phyloP scores from a whole-genome alignment of 208 protist species.

The Zelonia costaricensis region DNA sequence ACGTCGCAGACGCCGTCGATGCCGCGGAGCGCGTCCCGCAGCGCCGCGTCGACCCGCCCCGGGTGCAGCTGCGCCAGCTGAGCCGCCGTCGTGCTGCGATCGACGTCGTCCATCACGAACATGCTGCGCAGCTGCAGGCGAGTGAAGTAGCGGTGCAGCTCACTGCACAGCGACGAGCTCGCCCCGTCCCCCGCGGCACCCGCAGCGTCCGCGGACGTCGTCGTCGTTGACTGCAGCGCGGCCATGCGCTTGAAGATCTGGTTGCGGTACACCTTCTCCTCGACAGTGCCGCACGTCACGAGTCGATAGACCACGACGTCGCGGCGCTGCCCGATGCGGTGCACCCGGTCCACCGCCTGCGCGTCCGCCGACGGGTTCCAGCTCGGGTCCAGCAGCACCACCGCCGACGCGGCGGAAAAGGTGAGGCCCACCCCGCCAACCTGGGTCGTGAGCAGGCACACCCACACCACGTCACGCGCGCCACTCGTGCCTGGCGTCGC shows the following conservation, averaged over 20 bases:
- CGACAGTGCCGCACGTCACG: constrained; percentile 95
- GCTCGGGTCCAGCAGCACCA: constrained; percentile 97
- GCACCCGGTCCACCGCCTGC: constrained; percentile 97
- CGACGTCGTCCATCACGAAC: constrained; percentile 60
- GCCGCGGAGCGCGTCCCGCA: constrained; percentile 13
- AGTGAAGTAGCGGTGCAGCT: constrained; percentile 85
- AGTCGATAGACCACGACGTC: constrained; percentile 96
- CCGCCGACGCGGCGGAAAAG: constrained; percentile 93
- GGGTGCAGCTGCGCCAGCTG: constrained; percentile 72
- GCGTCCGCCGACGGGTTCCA: constrained; percentile 97
- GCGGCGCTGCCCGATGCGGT: constrained; percentile 97
- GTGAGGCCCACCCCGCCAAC: constrained; percentile 98
- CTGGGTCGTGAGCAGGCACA: constrained; percentile 97
- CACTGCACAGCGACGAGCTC: neutral
- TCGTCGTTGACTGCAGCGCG: constrained; percentile 49
- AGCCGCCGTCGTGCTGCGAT: constrained; percentile 59
- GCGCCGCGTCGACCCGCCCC: constrained; percentile 18
- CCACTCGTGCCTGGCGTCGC: no score
- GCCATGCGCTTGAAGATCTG: constrained; percentile 96
- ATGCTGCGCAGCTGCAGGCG: constrained; percentile 80
- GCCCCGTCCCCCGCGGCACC: neutral
- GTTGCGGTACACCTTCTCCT: constrained; percentile 98
- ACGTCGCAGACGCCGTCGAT: constrained; percentile 56
- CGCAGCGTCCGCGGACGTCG: neutral
- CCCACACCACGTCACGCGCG: no score